phyloP scores from a whole-genome alignment of 2,329 filamentous ascomycete species.

The Talaromyces sp. region DNA sequence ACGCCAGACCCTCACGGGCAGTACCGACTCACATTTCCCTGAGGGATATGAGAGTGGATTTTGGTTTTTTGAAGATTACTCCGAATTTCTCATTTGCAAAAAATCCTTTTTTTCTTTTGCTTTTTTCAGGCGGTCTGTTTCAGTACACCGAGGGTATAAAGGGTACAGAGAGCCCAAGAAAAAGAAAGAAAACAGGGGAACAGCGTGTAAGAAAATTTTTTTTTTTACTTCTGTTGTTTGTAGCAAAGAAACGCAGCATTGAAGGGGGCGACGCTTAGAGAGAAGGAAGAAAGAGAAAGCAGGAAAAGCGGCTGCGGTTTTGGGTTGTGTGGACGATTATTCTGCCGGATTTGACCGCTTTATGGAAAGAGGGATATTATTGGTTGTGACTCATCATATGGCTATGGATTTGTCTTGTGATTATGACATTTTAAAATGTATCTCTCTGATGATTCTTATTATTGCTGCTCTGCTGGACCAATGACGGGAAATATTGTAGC shows the following conservation, averaged over 20 bases:
- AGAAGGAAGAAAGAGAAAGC: slow-evolving; percentile 38
- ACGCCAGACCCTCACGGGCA: slow-evolving; percentile 85
- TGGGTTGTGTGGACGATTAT: slow-evolving; percentile 8
- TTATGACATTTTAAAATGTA: neutral
- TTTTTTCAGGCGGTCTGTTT: neutral
- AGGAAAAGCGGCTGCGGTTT: slow-evolving; percentile 16
- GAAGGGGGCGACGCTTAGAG: slow-evolving; percentile 73
- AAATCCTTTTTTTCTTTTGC: slow-evolving; percentile 13
- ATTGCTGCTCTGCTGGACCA: neutral
- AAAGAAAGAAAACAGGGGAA: slow-evolving; percentile 15
- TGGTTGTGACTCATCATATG: neutral
- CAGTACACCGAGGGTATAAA: neutral
- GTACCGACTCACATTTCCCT: slow-evolving; percentile 34
- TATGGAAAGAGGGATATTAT: neutral
- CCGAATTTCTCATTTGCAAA: slow-evolving; percentile 97
- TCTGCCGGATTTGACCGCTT: slow-evolving; percentile 4
- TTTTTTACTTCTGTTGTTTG: slow-evolving; percentile 55
- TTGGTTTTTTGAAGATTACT: slow-evolving; percentile 75
- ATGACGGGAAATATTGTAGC: neutral
- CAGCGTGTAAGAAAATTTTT: slow-evolving; percentile 14
- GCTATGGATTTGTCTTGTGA: neutral
- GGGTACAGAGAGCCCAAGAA: neutral
- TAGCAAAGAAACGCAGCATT: slow-evolving; percentile 96
- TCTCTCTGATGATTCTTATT: too few relatives aligned
- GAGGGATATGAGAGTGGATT: slow-evolving; percentile 18